Base-by-base conservation (phyloP, 2,329 filamentous ascomycete genomes). In the Alternaria infectoria region DNA sequence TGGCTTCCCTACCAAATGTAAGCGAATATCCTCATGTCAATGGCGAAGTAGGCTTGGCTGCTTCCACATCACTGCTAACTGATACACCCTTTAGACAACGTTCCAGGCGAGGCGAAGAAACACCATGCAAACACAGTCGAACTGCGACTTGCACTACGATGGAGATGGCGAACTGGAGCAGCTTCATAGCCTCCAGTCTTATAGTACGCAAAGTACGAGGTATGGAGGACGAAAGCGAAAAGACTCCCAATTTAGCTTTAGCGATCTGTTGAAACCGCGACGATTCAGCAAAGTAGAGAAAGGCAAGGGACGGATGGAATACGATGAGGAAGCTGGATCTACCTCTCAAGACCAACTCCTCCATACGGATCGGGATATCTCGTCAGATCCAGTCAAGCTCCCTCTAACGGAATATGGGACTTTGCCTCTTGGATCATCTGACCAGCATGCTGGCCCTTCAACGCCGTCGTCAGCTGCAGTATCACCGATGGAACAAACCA, bases 51-150 rank as follows among this genome's bases (percentile, higher is more conserved):
- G 61, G 56, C 19, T 57, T 52, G 55, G 61, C 32, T 44, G 32
- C 50, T 63, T 59, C 45, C 59, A 63, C 51, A 44, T 17, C 56
- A 63, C 61, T 40, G 45, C 57, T 60, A 36, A 63, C 56, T 63
- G 56, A 57, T 26, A 50, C 17, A 21, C 44, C 12, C 59, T 63
- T 36, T 45, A 63, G 61, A 19, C 57, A 50, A 36, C 44, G 15
- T 19, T 63, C 13, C 61, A 49, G 57, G 21, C 43, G n/a, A 45
- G 43, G 30, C 21, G 49, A 15, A 43, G 21, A 43, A 23, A 15
- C 17, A 47, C 13, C 28, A 30, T 45, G 5, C 46, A 61, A n/a
- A 21, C 59, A 23, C 36, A 19, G 8, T 12, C 32, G 23, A 28
- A 49, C 23, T 30, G 13, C 23, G 49, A 59, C 5, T 5, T 52